Conservation (phyloP, 2,329 filamentous ascomycete genomes). For the Colletotrichum incanum region DNA sequence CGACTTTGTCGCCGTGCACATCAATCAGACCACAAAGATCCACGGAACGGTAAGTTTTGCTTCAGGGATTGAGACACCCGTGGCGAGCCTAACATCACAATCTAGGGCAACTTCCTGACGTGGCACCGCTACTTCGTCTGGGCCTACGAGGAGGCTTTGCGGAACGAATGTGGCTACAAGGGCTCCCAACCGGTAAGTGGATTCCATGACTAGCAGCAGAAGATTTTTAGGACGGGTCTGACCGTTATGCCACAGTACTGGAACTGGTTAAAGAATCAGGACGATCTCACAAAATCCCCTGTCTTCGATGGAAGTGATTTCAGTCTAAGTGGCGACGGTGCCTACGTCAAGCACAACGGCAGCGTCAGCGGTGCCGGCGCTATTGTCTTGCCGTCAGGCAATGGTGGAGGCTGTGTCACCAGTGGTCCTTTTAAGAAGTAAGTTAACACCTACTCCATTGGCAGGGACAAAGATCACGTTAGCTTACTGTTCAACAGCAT, state of each 20-base stretch:
- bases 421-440: constrained; percentile 51
- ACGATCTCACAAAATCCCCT: constrained; percentile 51
- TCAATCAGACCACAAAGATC: constrained; percentile 36
- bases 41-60: constrained; percentile 35
- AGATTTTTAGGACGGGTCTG: constrained; percentile 25
- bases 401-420: constrained; percentile 54
- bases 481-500: constrained; percentile 56
- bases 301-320: constrained; percentile 59
- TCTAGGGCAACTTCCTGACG: constrained; percentile 42
- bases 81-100: not conserved
- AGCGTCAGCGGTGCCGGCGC: constrained; percentile 45
- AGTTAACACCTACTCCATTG: constrained; percentile 41
- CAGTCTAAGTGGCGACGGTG: constrained; percentile 58
- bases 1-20: constrained; percentile 46
- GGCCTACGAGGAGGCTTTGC: constrained; percentile 43
- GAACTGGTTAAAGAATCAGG: constrained; percentile 54
- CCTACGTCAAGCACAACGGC: constrained; percentile 48
- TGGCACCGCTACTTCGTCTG: constrained; percentile 44
- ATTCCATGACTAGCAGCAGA: not conserved
- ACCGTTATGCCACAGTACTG: constrained; percentile 49
- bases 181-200: constrained; percentile 40
- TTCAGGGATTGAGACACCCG: rapidly evolving
- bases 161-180: constrained; percentile 43
- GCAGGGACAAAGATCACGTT: rapidly evolving
- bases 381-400: constrained; percentile 53